Percentiles rank a stretch among this genome's conserved stretches.
Conservation (phyloP, 2,329 filamentous ascomycete genomes). For the Acrocalymma vagum region DNA sequence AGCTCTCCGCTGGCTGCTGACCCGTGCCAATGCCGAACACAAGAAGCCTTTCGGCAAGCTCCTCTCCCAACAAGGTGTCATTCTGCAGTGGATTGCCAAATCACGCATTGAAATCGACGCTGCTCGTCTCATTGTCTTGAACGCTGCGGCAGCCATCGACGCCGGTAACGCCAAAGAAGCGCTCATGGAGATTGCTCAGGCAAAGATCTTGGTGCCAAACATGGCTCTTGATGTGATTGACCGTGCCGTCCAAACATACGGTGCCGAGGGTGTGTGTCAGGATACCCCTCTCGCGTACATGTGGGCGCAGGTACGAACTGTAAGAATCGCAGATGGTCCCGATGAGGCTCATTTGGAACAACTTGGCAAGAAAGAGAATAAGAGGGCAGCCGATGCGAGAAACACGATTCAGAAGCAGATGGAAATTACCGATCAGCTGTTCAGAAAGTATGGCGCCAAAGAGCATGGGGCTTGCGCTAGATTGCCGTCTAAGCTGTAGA, state of each 20-base stretch:
- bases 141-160: conserved; percentile 93
- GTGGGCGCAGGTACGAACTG: conserved; percentile 81
- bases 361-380: conserved; percentile 80
- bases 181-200: conserved; percentile 88
- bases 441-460: conserved; percentile 61
- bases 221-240: conserved; percentile 87
- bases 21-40: conserved; percentile 86
- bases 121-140: conserved; percentile 85
- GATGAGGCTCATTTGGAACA: conserved; percentile 84
- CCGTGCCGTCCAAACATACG: conserved; percentile 88
- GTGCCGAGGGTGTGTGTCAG: conserved; percentile 86
- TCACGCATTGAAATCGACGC: conserved; percentile 92
- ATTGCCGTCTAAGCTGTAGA: no score
- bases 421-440: conserved; percentile 68
- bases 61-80: conserved; percentile 85
- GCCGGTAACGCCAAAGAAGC: conserved; percentile 83
- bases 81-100: conserved; percentile 77
- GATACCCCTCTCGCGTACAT: conserved; percentile 83
- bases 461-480: conserved; percentile 20
- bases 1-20: conserved; percentile 90
- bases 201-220: conserved; percentile 86
- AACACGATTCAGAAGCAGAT: conserved; percentile 69
- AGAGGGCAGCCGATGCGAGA: conserved; percentile 65
- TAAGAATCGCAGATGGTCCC: conserved; percentile 87
- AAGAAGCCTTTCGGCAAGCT: conserved; percentile 91